Conservation (phyloP, 768 basidiomycete species). For the Leccinum boreale region DNA sequence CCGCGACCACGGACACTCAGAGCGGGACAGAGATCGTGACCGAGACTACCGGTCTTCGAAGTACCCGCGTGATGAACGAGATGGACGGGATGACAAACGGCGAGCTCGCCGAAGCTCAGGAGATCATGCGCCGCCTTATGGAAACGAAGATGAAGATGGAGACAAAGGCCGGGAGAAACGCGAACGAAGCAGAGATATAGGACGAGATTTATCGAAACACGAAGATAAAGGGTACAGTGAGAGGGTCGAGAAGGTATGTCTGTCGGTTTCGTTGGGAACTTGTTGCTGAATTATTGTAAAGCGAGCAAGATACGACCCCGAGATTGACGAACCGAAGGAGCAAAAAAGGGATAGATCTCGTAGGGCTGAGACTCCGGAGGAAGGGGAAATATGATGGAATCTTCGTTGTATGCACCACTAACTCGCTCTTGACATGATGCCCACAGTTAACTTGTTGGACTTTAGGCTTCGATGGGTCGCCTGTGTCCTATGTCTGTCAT, state of each 20-base stretch:
- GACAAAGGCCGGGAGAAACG: constrained; percentile 34
- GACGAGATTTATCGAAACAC: constrained; percentile 32
- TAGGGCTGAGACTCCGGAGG: constrained; percentile 78
- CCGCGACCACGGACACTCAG: constrained; percentile 32
- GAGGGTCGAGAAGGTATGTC: constrained; percentile 63
- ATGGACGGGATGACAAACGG: constrained; percentile 48
- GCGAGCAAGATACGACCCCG: constrained; percentile 54
- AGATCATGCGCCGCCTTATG: constrained; percentile 38
- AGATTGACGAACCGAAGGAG: constrained; percentile 43
- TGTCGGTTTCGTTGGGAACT: neutral
- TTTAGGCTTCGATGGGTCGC: neutral
- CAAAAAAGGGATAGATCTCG: constrained; percentile 37
- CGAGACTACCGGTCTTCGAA: constrained; percentile 44
- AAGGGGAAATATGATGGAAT: constrained; percentile 72
- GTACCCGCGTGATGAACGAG: constrained; percentile 54
- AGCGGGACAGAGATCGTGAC: constrained; percentile 37
- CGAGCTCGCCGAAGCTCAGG: constrained; percentile 40
- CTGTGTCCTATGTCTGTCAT: neutral
- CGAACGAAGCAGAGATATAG: constrained; percentile 46
- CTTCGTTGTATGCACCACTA: constrained; percentile 9
- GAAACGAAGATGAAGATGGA: constrained; percentile 39
- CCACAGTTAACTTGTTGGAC: constrained; percentile 1
- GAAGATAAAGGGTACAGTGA: constrained; percentile 52
- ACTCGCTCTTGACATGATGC: neutral
- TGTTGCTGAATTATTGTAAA: constrained; percentile 26